Evolutionary conservation across 2,329 filamentous ascomycete species (phyloP).

Genomic region (Neopestalotiopsis sp.): DNA sequence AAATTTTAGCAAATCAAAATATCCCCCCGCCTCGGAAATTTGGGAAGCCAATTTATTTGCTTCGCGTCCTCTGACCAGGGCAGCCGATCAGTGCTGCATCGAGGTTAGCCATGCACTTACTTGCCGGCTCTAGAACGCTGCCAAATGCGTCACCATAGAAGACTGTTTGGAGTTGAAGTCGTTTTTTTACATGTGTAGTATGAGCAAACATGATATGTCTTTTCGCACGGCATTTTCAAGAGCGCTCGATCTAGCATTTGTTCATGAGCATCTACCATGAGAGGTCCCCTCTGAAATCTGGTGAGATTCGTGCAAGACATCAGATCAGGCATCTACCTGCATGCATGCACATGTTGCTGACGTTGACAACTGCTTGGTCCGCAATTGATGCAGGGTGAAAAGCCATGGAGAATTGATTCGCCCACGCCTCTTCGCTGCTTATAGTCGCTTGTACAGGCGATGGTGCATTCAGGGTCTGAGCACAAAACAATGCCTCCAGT

Average conservation of each 20-base stretch:
- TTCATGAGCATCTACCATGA: too few species aligned
- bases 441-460: too few species aligned
- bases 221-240: not conserved
- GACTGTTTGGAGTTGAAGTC: not conserved
- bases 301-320: too few species aligned
- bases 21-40: conserved; percentile 7
- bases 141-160: not conserved
- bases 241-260: too few species aligned
- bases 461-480: too few species aligned
- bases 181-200: not conserved
- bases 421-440: too few species aligned
- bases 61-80: not conserved
- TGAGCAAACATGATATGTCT: not conserved
- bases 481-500: too few species aligned
- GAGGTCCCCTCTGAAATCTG: too few species aligned
- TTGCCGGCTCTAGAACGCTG: not conserved
- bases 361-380: not conserved
- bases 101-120: conserved; percentile 5
- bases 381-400: not conserved
- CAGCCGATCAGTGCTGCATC: conserved; percentile 8
- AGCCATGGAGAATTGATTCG: too few species aligned
- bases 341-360: not conserved
- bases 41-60: conserved; percentile 15
- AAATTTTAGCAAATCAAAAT: not conserved
- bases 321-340: too few species aligned